Conservation (phyloP, 2,329 filamentous ascomycete species). For the Rhytidhysteron rufulum region DNA sequence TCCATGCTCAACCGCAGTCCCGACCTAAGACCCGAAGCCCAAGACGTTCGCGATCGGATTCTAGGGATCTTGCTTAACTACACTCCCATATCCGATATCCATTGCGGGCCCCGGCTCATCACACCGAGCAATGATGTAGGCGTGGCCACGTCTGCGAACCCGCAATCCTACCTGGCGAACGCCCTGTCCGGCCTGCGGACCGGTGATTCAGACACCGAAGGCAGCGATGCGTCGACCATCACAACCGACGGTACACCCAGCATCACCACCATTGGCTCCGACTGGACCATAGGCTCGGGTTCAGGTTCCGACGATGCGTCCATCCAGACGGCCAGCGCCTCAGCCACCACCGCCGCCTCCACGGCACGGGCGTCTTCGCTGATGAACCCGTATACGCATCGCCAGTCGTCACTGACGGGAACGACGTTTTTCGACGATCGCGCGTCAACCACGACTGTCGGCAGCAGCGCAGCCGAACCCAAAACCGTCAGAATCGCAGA, state of each 20-base stretch:
- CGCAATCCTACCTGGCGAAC: slow-evolving; percentile 25
- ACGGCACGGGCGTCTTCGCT: slow-evolving; percentile 24
- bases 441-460: not conserved
- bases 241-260: slow-evolving; percentile 9
- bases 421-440: not conserved
- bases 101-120: too few relatives aligned
- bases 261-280: not conserved
- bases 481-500: not conserved
- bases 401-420: slow-evolving; percentile 15
- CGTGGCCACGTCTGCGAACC: slow-evolving; percentile 17
- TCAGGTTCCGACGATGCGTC: not conserved
- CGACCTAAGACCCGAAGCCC: slow-evolving; percentile 37
- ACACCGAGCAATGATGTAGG: slow-evolving; percentile 28
- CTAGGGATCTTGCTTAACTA: slow-evolving; percentile 27
- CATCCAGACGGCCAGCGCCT: slow-evolving; percentile 21
- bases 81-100: slow-evolving; percentile 29
- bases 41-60: slow-evolving; percentile 38
- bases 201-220: too few relatives aligned
- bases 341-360: slow-evolving; percentile 13
- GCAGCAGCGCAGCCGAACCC: not conserved
- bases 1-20: slow-evolving; percentile 42
- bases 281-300: not conserved
- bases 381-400: slow-evolving; percentile 27
- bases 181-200: slow-evolving; percentile 21
- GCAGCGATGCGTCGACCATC: too few relatives aligned